These are phyloP conservation scores for Russula griseocarnosa DNA, from an alignment of 768 basidiomycete species.

Conservation along the genomic window DNA sequence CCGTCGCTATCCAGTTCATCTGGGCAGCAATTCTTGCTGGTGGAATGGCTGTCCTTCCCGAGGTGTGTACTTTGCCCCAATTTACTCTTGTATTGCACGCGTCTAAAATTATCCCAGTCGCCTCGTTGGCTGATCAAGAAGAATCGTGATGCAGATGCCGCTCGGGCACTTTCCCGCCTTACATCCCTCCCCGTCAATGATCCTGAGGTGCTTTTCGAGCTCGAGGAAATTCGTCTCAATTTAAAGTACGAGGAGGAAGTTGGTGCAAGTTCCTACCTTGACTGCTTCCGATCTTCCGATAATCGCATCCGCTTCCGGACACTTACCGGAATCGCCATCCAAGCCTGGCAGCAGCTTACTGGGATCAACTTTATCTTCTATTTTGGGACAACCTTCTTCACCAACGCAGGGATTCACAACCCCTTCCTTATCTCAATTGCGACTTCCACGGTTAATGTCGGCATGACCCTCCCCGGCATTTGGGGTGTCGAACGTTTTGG, in stretches of 20 bases:
- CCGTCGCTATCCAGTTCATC: conserved; percentile 72
- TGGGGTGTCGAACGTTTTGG: conserved; percentile 80
- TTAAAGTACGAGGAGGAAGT: conserved; percentile 58
- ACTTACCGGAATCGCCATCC: conserved; percentile 78
- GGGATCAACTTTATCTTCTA: conserved; percentile 73
- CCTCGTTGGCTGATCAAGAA: conserved; percentile 77
- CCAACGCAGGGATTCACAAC: conserved; percentile 42
- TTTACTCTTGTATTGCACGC: not conserved
- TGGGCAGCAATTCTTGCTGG: conserved; percentile 68
- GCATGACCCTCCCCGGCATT: conserved; percentile 76
- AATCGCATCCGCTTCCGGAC: conserved; percentile 63
- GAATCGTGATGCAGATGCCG: conserved; percentile 56
- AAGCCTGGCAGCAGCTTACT: conserved; percentile 76
- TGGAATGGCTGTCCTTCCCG: conserved; percentile 74
- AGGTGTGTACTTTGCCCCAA: conserved; percentile 28
- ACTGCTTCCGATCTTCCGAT: conserved; percentile 48
- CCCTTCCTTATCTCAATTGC: conserved; percentile 58
- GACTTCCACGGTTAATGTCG: conserved; percentile 72
- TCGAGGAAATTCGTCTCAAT: conserved; percentile 54
- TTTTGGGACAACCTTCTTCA: conserved; percentile 47
- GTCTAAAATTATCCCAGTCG: conserved; percentile 39
- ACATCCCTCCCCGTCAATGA: conserved; percentile 50
- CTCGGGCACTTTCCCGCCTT: conserved; percentile 58
- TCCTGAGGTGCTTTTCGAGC: conserved; percentile 50
- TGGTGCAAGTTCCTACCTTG: conserved; percentile 59